Conservation (phyloP, 78 protist genomes). For the Pelomyxa schiedti region DNA sequence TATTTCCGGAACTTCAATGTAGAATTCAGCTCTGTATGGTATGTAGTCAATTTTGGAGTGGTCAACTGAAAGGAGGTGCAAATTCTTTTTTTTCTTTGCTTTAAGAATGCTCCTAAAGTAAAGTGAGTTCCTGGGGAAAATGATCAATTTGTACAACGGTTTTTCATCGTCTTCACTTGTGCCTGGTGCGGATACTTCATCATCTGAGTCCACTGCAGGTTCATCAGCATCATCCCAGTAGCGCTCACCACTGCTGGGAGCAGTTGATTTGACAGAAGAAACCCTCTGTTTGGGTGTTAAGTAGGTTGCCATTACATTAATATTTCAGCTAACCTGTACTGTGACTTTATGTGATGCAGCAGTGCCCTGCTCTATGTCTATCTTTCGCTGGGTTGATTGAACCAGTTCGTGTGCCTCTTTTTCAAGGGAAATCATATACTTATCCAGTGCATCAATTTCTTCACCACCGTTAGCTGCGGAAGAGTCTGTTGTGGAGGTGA, state of each 20-base stretch:
- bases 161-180: slow-evolving; percentile 29
- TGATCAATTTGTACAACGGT: slow-evolving; percentile 12
- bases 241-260: not conserved
- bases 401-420: not conserved
- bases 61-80: slow-evolving; percentile 45
- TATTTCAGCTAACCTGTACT: not conserved
- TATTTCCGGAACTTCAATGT: slow-evolving; percentile 70
- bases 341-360: not conserved
- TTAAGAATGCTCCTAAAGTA: not conserved
- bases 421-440: slow-evolving; percentile 49
- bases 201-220: not conserved
- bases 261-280: not conserved
- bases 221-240: slow-evolving; percentile 12
- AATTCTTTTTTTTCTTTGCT: slow-evolving; percentile 6
- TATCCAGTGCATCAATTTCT: slow-evolving; percentile 66
- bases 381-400: not conserved
- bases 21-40: slow-evolving; percentile 73
- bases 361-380: not conserved
- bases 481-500: too few species aligned
- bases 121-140: not conserved
- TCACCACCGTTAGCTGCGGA: slow-evolving; percentile 33
- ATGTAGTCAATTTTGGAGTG: slow-evolving; percentile 63
- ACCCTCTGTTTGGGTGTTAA: slow-evolving; percentile 8
- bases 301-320: not conserved
- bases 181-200: slow-evolving; percentile 13